Base-by-base conservation (phyloP, 352 stramenopile genomes). In the Globisporangium radiosum region DNA sequence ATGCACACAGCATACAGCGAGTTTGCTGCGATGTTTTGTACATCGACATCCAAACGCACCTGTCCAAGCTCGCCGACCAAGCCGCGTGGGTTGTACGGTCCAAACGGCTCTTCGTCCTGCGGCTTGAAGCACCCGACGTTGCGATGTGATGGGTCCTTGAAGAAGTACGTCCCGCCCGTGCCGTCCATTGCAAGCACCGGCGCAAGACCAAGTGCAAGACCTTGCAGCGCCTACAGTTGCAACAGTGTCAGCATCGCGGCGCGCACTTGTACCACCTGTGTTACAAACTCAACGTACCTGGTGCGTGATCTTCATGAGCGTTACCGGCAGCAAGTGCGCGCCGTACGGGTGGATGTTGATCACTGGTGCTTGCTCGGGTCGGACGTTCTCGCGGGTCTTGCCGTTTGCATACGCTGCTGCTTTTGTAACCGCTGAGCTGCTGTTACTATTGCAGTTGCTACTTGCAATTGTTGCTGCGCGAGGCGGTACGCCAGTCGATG, bases 51-150 rank as follows among this genome's bases (percentile, higher is more conserved):
- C 13, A 14, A 5, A 60, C 65, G 51, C 43, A 84, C 76, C 72
- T 89, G 78, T 14, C 82, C 85, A 8, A 94, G 69, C 47, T 81
- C 70, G 17, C 78, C 87, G 33, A 98, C 78, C 48, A 98, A 92
- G 8, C 92, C 93, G 40, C 96, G 88, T 9, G 97, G 97, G 74
- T 99, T 99, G 71, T 98, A 98, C 49, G 94, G 93, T 0, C 94
- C 96, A 66, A 98, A 99, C 0, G 97, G 96, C 62, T 99, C 97
- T 68, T 99, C 97, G 69, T 99, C 97, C 57, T 97, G 81, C 43
- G 97, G 96, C 62, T 99, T 99, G 72, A 99, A 99, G 36, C 97
- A 97, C 19, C 88, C 92, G 25, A 98, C 87, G 62, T 97, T 90
- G 64, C 86, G 87, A 62, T 98, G 97, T 7, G 81, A 78, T 5